Conservation (phyloP, 1,139 yeast genomes). For the Kurtzmaniella quercitrusa region DNA sequence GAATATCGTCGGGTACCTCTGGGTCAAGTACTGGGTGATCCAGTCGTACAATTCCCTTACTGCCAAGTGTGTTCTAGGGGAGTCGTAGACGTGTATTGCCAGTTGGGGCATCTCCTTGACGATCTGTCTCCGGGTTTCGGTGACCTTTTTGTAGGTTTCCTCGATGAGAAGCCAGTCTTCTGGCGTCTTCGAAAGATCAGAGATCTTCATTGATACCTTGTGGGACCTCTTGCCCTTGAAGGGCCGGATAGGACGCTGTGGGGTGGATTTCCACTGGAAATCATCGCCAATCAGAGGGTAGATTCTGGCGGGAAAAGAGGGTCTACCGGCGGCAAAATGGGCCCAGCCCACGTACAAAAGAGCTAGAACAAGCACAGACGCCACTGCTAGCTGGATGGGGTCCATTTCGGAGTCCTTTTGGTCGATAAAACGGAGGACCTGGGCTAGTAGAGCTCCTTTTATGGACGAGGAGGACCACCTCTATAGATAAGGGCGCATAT, state of each 20-base stretch:
- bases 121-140: constrained; percentile 18
- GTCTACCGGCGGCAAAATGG: background rate
- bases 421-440: background rate
- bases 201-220: constrained; percentile 36
- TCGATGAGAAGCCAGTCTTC: constrained; percentile 39
- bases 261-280: constrained; percentile 44
- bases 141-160: constrained; percentile 25
- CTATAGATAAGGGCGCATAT: too few species aligned
- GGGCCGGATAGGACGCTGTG: constrained; percentile 56
- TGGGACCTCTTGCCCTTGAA: constrained; percentile 31
- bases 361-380: background rate
- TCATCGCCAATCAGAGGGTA: constrained; percentile 22
- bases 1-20: constrained; percentile 35
- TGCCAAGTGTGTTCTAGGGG: constrained; percentile 19
- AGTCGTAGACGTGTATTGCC: constrained; percentile 16
- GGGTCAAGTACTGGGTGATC: constrained; percentile 21
- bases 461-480: too few species aligned
- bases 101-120: constrained; percentile 17
- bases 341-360: background rate
- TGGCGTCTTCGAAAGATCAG: constrained; percentile 25
- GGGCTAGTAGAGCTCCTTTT: too few species aligned
- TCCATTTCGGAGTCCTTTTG: background rate
- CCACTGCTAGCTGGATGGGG: background rate
- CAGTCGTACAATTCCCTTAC: constrained; percentile 30
- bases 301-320: background rate